phyloP scores from a whole-genome alignment of 2,329 filamentous ascomycete genomes.

The Atkinsonella hypoxylon region DNA sequence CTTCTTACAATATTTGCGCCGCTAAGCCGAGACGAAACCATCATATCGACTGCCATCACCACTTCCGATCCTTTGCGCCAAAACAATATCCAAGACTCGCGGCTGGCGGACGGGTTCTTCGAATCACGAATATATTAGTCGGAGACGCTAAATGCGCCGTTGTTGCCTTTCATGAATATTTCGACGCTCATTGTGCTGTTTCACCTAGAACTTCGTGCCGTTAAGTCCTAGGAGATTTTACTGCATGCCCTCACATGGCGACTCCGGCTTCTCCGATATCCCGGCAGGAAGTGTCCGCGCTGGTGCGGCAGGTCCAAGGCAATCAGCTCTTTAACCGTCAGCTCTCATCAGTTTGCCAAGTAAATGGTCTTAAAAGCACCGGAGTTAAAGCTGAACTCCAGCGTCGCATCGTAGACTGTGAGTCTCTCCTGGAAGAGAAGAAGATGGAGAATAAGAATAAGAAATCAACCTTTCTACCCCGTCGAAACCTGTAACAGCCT shows the following conservation, averaged over 20 bases:
- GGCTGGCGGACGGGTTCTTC: not conserved
- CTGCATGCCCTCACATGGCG: slow-evolving; percentile 11
- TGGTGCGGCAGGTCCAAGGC: slow-evolving; percentile 32
- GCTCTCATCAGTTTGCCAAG: slow-evolving; percentile 63
- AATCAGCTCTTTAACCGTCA: slow-evolving; percentile 44
- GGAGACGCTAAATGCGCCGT: not conserved
- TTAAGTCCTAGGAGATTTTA: not conserved
- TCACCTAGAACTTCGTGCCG: not conserved
- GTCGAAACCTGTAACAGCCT: not conserved
- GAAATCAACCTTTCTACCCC: not conserved
- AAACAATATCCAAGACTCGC: not conserved
- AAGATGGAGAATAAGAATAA: not conserved
- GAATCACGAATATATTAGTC: not conserved
- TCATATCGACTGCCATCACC: not conserved
- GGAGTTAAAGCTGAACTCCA: slow-evolving; percentile 82
- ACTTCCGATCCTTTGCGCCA: not conserved
- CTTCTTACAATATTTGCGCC: not conserved
- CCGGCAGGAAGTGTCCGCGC: slow-evolving; percentile 30
- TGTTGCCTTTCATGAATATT: slow-evolving; percentile 6
- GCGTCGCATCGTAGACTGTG: slow-evolving; percentile 65
- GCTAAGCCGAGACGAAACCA: slow-evolving; percentile 1
- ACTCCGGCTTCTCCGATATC: slow-evolving; percentile 18
- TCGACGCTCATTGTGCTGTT: not conserved
- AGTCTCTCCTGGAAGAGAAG: slow-evolving; percentile 24
- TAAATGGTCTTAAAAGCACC: slow-evolving; percentile 62